Conservation (phyloP, 768 basidiomycete species). For the Macrolepiota dolichaula region DNA sequence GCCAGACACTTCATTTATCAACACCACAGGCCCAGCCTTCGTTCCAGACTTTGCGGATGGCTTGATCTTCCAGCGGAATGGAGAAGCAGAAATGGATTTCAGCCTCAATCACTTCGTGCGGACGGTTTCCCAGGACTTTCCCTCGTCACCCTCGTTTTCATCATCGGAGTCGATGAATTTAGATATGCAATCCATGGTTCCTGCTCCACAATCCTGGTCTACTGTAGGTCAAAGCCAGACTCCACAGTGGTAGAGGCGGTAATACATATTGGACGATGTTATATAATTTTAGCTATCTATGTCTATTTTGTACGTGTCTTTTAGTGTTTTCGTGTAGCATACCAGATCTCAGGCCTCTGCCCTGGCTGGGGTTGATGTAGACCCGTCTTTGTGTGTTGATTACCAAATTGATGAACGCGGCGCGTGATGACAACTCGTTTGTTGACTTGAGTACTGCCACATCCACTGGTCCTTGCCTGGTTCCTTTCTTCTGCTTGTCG, state of each 20-base stretch:
- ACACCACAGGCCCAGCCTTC: background rate
- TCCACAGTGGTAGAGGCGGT: background rate
- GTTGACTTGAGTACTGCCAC: background rate
- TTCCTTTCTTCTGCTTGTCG: background rate
- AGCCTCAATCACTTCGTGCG: slow-evolving; percentile 43
- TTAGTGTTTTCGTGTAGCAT: background rate
- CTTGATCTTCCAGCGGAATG: slow-evolving; percentile 17
- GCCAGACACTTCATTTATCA: slow-evolving; percentile 35
- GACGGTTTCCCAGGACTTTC: slow-evolving; percentile 27
- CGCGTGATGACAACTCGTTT: background rate
- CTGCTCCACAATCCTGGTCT: background rate
- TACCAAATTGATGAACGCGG: background rate
- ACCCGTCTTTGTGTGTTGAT: background rate
- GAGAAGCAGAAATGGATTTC: slow-evolving; percentile 43
- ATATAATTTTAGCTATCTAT: background rate
- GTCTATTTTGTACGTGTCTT: background rate
- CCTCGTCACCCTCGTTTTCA: slow-evolving; percentile 14
- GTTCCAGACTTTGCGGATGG: slow-evolving; percentile 14
- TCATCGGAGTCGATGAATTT: slow-evolving; percentile 13
- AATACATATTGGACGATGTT: background rate
- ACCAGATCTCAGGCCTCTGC: background rate
- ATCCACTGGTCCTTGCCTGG: background rate
- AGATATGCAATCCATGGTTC: background rate
- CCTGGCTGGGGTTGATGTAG: background rate
- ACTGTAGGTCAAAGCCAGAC: background rate